Evolutionary conservation across 1,284 basidiomycete genomes (phyloP).

Genomic region (Sporisorium exsertum): DNA sequence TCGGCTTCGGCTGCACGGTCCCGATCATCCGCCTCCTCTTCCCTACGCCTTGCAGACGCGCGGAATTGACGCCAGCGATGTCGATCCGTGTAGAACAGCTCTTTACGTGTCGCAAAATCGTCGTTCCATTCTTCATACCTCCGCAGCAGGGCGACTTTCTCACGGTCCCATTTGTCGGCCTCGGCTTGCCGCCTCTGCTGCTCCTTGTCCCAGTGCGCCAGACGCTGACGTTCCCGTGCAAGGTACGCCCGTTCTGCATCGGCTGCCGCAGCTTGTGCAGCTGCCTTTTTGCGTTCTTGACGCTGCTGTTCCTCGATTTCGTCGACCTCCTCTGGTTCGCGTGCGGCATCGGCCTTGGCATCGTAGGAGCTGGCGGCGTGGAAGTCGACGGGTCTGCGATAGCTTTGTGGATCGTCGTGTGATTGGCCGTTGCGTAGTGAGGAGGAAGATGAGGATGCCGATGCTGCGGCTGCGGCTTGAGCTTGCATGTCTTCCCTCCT

Average conservation of each 20-base stretch:
- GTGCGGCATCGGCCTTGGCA: constrained; percentile 17
- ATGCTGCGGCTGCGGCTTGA: constrained; percentile 1
- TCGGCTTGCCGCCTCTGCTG: constrained; percentile 32
- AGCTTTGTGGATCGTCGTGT: constrained; percentile 47
- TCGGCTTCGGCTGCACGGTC: constrained; percentile 44
- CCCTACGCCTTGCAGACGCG: constrained; percentile 37
- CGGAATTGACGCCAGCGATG: constrained; percentile 60
- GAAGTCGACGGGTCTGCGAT: constrained; percentile 50
- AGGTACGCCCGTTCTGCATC: constrained; percentile 49
- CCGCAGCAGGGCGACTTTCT: constrained; percentile 19
- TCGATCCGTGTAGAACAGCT: constrained; percentile 58
- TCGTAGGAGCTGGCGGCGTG: constrained; percentile 36
- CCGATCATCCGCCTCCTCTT: constrained; percentile 51
- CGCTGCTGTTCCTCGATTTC: constrained; percentile 40
- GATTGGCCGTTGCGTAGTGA: constrained; percentile 22
- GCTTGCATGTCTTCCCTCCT: constrained; percentile 34
- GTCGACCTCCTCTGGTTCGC: constrained; percentile 54
- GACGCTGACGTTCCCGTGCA: constrained; percentile 45
- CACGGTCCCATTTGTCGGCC: constrained; percentile 32
- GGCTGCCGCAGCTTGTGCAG: constrained; percentile 45
- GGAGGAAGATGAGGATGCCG: constrained; percentile 7
- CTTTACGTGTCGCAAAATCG: constrained; percentile 27
- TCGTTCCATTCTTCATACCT: constrained; percentile 49
- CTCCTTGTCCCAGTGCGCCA: constrained; percentile 60
- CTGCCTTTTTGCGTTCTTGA: constrained; percentile 38